These are phyloP conservation scores for Mycena sp. DNA, from an alignment of 1,284 basidiomycete species.

Conservation along the genomic window DNA sequence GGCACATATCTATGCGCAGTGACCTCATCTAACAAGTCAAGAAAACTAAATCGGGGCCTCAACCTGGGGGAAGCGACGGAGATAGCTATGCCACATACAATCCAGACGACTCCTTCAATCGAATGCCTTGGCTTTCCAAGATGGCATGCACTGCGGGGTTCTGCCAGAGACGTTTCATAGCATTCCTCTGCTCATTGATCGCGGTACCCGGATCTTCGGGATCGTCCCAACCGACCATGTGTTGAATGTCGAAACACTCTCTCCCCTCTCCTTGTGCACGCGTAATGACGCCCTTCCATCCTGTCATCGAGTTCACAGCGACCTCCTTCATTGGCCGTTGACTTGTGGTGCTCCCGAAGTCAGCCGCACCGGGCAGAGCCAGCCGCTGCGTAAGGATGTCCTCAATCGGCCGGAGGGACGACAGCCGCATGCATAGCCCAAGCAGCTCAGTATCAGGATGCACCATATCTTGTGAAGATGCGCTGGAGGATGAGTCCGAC, in stretches of 20 bases:
- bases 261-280: background rate
- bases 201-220: slow-evolving; percentile 52
- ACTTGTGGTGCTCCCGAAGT: background rate
- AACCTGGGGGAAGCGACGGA: no score
- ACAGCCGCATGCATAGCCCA: slow-evolving; percentile 63
- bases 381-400: slow-evolving; percentile 60
- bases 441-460: slow-evolving; percentile 52
- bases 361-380: slow-evolving; percentile 39
- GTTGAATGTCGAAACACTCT: slow-evolving; percentile 41
- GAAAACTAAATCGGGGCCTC: slow-evolving; percentile 47
- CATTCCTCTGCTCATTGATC: slow-evolving; percentile 49
- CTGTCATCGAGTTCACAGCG: slow-evolving; percentile 1
- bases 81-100: slow-evolving; percentile 65
- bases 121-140: slow-evolving; percentile 52
- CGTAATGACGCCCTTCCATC: slow-evolving; percentile 18
- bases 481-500: slow-evolving; percentile 23
- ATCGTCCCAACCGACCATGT: slow-evolving; percentile 51
- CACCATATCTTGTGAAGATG: slow-evolving; percentile 26
- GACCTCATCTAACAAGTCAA: slow-evolving; percentile 75
- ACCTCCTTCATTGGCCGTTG: background rate
- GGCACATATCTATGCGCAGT: slow-evolving; percentile 81
- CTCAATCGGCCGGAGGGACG: slow-evolving; percentile 67
- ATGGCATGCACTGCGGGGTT: slow-evolving; percentile 56
- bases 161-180: slow-evolving; percentile 65
- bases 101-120: slow-evolving; percentile 66